phyloP scores from a whole-genome alignment of 768 basidiomycete genomes.

The Pleurotus pulmonarius region DNA sequence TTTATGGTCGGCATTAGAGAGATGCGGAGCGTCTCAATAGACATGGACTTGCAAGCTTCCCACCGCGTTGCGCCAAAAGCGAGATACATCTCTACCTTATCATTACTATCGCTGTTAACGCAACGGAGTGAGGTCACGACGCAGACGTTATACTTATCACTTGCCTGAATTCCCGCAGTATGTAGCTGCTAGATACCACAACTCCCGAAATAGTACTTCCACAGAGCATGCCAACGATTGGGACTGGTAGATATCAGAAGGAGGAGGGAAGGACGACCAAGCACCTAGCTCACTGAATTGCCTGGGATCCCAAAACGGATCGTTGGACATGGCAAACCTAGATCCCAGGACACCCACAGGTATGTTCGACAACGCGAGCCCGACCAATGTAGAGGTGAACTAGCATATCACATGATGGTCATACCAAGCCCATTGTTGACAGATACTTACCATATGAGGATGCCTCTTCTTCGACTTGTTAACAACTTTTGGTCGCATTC shows the following conservation, averaged over 20 bases:
- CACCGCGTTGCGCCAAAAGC: conserved; percentile 82
- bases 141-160: conserved; percentile 14
- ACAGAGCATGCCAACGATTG: conserved; percentile 83
- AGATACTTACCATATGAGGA: conserved; percentile 56
- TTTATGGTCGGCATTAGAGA: conserved; percentile 82
- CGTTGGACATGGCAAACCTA: conserved; percentile 68
- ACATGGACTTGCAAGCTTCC: conserved; percentile 81
- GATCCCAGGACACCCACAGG: conserved; percentile 77
- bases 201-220: conserved; percentile 77
- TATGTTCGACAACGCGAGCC: conserved; percentile 72
- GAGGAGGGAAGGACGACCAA: neutral
- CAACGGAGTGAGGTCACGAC: neutral
- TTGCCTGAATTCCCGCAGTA: conserved; percentile 73
- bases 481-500: conserved; percentile 45
- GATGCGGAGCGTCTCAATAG: conserved; percentile 69
- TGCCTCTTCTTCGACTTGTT: conserved; percentile 78
- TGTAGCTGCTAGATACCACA: conserved; percentile 62
- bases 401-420: conserved; percentile 15
- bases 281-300: conserved; percentile 74
- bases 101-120: conserved; percentile 65
- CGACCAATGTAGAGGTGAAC: conserved; percentile 65
- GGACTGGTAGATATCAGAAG: too few relatives aligned
- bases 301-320: conserved; percentile 81
- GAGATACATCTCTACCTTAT: conserved; percentile 83
- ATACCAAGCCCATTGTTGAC: too few relatives aligned